Evolutionary conservation across 2,329 filamentous ascomycete species (phyloP).

Genomic region (Ophiostoma montium): DNA sequence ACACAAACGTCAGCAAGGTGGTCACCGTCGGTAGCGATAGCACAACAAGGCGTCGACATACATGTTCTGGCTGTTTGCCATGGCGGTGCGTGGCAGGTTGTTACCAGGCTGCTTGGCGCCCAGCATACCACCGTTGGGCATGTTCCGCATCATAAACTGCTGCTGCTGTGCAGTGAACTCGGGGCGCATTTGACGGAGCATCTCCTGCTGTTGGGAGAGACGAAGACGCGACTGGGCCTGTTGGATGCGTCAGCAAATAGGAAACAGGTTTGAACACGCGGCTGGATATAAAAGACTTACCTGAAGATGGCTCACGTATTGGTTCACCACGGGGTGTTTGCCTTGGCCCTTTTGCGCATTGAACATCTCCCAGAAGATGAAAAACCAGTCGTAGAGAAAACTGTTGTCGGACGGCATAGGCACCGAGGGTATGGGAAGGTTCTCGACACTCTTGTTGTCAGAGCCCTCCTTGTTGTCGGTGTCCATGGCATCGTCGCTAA

Average conservation of each 20-base stretch:
- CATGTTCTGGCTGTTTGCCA: conserved; percentile 66
- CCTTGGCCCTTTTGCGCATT: conserved; percentile 63
- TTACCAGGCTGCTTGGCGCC: conserved; percentile 41
- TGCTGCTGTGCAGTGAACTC: conserved; percentile 35
- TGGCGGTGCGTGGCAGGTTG: conserved; percentile 57
- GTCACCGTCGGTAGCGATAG: neutral
- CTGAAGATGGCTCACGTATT: conserved; percentile 74
- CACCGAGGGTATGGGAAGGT: conserved; percentile 63
- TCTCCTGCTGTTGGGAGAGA: conserved; percentile 62
- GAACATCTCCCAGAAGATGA: conserved; percentile 93
- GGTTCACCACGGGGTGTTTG: conserved; percentile 47
- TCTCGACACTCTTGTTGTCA: conserved; percentile 59
- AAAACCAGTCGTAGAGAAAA: conserved; percentile 97
- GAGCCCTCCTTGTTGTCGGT: conserved; percentile 69
- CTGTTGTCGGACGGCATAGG: conserved; percentile 55
- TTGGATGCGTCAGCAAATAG: neutral
- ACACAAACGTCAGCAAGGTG: neutral
- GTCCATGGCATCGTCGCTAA: conserved; percentile 64
- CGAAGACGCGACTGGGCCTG: conserved; percentile 56
- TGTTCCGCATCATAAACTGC: conserved; percentile 53
- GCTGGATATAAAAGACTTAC: conserved; percentile 32
- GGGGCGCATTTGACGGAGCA: conserved; percentile 59
- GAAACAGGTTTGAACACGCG: neutral
- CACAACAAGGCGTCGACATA: conserved; percentile 19
- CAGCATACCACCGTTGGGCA: conserved; percentile 46